Base-by-base conservation (phyloP, 768 basidiomycete species). In the Goffeauzyma gilvescens region DNA sequence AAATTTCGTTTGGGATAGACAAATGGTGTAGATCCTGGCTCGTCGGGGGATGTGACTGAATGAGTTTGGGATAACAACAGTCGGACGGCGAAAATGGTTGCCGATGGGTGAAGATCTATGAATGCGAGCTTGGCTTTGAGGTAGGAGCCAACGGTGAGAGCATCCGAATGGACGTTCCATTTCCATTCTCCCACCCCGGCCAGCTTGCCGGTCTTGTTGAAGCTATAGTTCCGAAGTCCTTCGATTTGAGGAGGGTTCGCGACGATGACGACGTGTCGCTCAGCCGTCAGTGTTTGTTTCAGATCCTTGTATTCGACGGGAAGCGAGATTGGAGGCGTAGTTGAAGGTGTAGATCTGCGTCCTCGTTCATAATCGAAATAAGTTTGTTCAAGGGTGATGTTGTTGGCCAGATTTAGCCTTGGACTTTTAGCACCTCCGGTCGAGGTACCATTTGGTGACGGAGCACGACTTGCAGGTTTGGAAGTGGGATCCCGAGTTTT, bases 11-110 rank as follows among this genome's bases (percentile, higher is more conserved):
- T 42, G 13, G 47, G 47, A 22, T 42, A 49, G 10, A 35, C 2
- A 2, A 32, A 31, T 1, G 58, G 52, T n/a, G 48, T 28, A 2
- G 49, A 39, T 33, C 55, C 52, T 8, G 55, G 55, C n/a, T 55
- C 55, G 6, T 57, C 45, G 13, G 55, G 57, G 1, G 58, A 58
- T 21, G 32, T 44, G 23, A 62, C 31, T 20, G 39, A 38, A 38
- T 62, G 60, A 1, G 38, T 38, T 38, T 62, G 60, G 6, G 46
- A 36, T 8, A 62, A 30, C 17, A 58, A 28, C 6, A 62, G 45
- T 10, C 58, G 55, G 20, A 47, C 24, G 44, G 56, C 48, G 48
- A 60, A 62, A 48, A 62, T 57, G 14, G 60, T 58, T n/a, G 44
- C 43, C 26, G 33, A 38, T 3, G 57, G 50, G 12, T 56, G 55